Evolutionary conservation across 805 yeast species (phyloP).

Genomic region (Soucietia sequanensis): DNA sequence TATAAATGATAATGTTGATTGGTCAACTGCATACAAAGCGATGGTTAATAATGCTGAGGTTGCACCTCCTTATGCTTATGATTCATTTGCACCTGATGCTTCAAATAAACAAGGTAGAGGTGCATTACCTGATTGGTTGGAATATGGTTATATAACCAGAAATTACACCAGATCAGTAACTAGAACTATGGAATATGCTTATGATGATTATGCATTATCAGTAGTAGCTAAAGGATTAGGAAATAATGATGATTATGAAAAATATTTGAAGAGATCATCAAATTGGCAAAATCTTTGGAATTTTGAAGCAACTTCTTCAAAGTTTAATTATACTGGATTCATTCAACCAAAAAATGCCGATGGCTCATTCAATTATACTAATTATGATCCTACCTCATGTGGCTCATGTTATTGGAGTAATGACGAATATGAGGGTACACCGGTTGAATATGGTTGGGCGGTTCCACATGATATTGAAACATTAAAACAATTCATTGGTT

Average conservation of each 20-base stretch:
- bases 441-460: slow-evolving; percentile 35
- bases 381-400: slow-evolving; percentile 30
- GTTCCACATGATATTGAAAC: slow-evolving; percentile 32
- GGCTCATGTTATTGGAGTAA: slow-evolving; percentile 34
- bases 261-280: slow-evolving; percentile 29
- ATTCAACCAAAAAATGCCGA: slow-evolving; percentile 29
- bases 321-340: slow-evolving; percentile 26
- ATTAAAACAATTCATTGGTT: slow-evolving; percentile 23
- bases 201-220: slow-evolving; percentile 32
- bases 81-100: slow-evolving; percentile 25
- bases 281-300: slow-evolving; percentile 39
- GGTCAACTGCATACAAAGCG: slow-evolving; percentile 29
- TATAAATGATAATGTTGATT: slow-evolving; percentile 18
- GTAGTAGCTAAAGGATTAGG: slow-evolving; percentile 32
- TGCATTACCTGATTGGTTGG: slow-evolving; percentile 32
- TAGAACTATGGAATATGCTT: slow-evolving; percentile 36
- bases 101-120: slow-evolving; percentile 33
- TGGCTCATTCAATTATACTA: slow-evolving; percentile 22
- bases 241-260: slow-evolving; percentile 14
- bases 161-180: slow-evolving; percentile 30
- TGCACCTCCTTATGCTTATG: slow-evolving; percentile 25
- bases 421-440: slow-evolving; percentile 31
- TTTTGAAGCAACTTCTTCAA: slow-evolving; percentile 15
- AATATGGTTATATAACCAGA: slow-evolving; percentile 29
- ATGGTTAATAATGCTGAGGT: slow-evolving; percentile 37